Percentiles rank a stretch among this genome's conserved stretches.
Conservation (phyloP, 2,329 filamentous ascomycete genomes). For the Monilinia fructigena region DNA sequence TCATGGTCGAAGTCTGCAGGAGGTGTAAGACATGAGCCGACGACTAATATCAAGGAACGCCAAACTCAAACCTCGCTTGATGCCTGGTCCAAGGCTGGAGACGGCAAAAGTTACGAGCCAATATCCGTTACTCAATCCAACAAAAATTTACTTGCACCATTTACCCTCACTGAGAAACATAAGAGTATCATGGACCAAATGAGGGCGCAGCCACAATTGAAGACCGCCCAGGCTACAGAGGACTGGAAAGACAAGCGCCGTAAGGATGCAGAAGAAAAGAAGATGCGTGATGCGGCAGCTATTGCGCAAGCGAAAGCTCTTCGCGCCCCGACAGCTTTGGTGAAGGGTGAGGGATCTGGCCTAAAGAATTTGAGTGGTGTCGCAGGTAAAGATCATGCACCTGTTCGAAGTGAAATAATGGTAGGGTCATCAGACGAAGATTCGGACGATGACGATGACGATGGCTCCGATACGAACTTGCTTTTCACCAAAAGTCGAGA, state of each 20-base stretch:
- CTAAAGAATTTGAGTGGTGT: conserved; percentile 69
- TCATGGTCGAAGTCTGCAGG: conserved; percentile 57
- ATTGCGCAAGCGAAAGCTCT: conserved; percentile 68
- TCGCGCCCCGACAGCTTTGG: conserved; percentile 52
- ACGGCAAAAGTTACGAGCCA: conserved; percentile 38
- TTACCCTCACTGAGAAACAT: conserved; percentile 21
- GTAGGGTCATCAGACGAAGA: conserved; percentile 73
- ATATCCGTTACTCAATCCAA: conserved; percentile 7
- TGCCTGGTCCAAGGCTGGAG: conserved; percentile 22
- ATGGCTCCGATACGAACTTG: conserved; percentile 39
- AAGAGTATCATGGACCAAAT: conserved; percentile 34
- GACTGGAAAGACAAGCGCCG: conserved; percentile 72
- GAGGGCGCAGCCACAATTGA: conserved; percentile 26
- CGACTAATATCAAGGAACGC: conserved; percentile 12
- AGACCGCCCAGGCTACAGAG: conserved; percentile 40
- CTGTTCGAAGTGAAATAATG: conserved; percentile 82
- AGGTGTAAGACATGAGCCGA: conserved; percentile 22
- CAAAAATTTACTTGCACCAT: neutral
- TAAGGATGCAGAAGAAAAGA: conserved; percentile 71
- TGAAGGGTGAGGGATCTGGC: conserved; percentile 76
- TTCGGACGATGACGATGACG: conserved; percentile 67
- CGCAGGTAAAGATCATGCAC: conserved; percentile 74
- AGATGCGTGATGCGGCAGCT: conserved; percentile 67
- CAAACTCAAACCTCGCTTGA: conserved; percentile 22
- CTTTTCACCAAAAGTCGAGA: conserved; percentile 49